A percentile compares a stretch with the other conserved stretches of the same genome.
phyloP scores from a whole-genome alignment of 148 eudicot species.

The Polygonum aviculare region DNA sequence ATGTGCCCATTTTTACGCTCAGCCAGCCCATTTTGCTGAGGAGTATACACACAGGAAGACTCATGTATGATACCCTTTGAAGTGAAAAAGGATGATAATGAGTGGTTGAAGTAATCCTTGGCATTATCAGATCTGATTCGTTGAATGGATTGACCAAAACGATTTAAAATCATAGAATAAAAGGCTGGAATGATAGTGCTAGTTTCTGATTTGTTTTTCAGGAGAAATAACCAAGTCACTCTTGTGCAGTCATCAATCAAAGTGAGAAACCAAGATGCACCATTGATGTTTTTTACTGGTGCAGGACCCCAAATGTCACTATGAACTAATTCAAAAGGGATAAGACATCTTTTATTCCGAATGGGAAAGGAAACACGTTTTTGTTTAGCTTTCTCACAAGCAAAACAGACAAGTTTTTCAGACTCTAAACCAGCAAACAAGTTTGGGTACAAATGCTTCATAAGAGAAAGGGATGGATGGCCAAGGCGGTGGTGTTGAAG shows the following conservation, averaged over 20 bases:
- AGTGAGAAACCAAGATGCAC: not conserved
- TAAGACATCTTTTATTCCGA: not conserved
- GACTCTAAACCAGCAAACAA: not conserved
- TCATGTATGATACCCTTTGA: not conserved
- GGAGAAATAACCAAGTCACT: not conserved
- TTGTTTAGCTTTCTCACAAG: not conserved
- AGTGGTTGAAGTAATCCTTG: not conserved
- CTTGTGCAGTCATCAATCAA: not conserved
- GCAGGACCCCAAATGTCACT: not conserved
- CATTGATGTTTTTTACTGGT: not conserved
- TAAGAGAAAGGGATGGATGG: not conserved
- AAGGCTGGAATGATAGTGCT: too few species aligned
- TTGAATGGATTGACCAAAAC: too few species aligned
- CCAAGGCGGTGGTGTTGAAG: not conserved
- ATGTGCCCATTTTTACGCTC: too few species aligned
- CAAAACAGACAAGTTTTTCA: not conserved
- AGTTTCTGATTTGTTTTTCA: too few species aligned
- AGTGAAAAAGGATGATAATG: not conserved
- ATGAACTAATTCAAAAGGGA: not conserved
- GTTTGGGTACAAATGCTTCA: not conserved
- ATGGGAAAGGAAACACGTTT: not conserved
- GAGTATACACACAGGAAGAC: not conserved
- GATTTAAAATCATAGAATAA: too few species aligned
- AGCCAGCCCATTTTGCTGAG: not conserved
- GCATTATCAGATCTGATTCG: too few species aligned